phyloP scores from a whole-genome alignment of 345 rosid genomes.

The Arabis hirsuta region DNA sequence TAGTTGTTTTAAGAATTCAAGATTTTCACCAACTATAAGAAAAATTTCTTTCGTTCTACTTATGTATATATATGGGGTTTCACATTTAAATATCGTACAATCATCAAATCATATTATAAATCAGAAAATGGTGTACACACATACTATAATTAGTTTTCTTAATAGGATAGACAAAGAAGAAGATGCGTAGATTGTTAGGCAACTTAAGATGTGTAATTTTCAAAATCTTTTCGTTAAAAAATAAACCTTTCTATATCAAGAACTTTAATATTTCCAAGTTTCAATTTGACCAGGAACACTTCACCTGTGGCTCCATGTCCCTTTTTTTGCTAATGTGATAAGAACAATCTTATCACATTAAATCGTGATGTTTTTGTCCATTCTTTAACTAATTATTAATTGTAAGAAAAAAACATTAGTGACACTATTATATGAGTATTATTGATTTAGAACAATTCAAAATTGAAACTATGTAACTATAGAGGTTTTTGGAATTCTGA shows the following conservation, averaged over 20 bases:
- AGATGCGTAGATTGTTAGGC: slow-evolving; percentile 47
- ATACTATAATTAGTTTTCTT: slow-evolving; percentile 35
- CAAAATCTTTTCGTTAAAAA: slow-evolving; percentile 22
- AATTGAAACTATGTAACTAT: neutral
- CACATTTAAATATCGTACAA: slow-evolving; percentile 9
- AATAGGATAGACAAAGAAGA: slow-evolving; percentile 31
- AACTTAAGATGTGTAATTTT: slow-evolving; percentile 35
- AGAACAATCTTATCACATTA: slow-evolving; percentile 42
- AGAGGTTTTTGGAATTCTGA: neutral
- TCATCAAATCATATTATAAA: slow-evolving; percentile 21
- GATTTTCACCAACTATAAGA: slow-evolving; percentile 31
- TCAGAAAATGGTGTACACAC: slow-evolving; percentile 19
- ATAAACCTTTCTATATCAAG: slow-evolving; percentile 37
- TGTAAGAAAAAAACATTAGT: slow-evolving; percentile 11
- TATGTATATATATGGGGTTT: slow-evolving; percentile 8
- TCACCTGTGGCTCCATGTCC: slow-evolving; percentile 42
- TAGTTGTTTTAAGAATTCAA: slow-evolving; percentile 29
- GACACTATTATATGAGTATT: slow-evolving; percentile 10
- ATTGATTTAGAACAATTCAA: neutral
- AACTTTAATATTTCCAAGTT: slow-evolving; percentile 44
- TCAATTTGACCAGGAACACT: slow-evolving; percentile 49
- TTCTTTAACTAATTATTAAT: slow-evolving; percentile 31
- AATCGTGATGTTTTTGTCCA: slow-evolving; percentile 37
- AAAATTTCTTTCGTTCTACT: neutral
- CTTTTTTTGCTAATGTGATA: slow-evolving; percentile 35